A percentile compares a stretch with the other conserved stretches of the same genome.
phyloP scores from a whole-genome alignment of 2,329 filamentous ascomycete genomes.

The Talaromyces sp. region DNA sequence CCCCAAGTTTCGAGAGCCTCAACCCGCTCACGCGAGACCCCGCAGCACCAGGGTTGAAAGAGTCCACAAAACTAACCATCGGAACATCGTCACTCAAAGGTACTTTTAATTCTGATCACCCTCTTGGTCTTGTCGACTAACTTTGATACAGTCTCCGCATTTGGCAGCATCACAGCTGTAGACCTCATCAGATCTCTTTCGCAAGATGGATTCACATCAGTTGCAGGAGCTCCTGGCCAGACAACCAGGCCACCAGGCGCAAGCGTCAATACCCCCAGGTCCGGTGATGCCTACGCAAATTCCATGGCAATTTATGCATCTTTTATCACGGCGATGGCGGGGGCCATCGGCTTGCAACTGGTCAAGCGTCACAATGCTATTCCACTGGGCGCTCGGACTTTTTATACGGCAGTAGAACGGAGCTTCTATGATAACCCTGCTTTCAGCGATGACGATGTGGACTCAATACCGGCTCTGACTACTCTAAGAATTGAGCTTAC shows the following conservation, averaged over 20 bases:
- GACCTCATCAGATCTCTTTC: constrained; percentile 38
- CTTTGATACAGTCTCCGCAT: constrained; percentile 30
- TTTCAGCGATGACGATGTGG: constrained; percentile 26
- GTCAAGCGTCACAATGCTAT: constrained; percentile 35
- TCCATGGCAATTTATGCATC: constrained; percentile 38
- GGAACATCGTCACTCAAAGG: constrained; percentile 35
- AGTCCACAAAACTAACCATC: constrained; percentile 31
- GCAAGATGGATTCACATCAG: constrained; percentile 27
- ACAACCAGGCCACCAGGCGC: constrained; percentile 25
- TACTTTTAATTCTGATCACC: constrained; percentile 17
- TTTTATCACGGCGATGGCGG: constrained; percentile 40
- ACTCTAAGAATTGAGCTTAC: constrained; percentile 39
- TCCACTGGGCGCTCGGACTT: constrained; percentile 40
- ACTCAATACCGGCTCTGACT: constrained; percentile 31
- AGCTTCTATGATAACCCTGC: constrained; percentile 30
- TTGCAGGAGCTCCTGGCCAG: constrained; percentile 22
- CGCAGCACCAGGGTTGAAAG: constrained; percentile 19
- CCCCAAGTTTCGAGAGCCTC: constrained; percentile 37
- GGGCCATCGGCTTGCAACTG: constrained; percentile 36
- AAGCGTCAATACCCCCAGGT: constrained; percentile 25
- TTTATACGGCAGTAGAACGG: constrained; percentile 36
- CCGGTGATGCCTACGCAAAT: constrained; percentile 31
- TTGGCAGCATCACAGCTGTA: constrained; percentile 32
- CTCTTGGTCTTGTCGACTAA: constrained; percentile 9
- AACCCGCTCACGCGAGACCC: constrained; percentile 27